Conservation (phyloP, 768 basidiomycete species). For the Collybia nuda region DNA sequence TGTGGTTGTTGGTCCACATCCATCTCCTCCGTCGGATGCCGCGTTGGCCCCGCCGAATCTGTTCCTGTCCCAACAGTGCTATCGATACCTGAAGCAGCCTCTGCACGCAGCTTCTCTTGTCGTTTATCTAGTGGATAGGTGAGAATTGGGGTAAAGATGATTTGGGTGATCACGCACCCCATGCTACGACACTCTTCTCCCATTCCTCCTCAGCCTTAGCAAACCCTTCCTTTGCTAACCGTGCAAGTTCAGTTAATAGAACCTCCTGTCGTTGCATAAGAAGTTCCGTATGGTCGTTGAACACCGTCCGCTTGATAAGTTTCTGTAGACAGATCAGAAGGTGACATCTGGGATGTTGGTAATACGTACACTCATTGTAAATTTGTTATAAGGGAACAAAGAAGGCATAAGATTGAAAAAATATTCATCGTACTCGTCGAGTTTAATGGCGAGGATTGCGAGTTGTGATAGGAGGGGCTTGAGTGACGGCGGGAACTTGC, state of each 20-base stretch:
- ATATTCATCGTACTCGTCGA: conserved; percentile 90
- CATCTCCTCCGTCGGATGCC: conserved; percentile 48
- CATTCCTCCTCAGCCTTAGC: conserved; percentile 73
- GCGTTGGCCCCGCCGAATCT: conserved; percentile 37
- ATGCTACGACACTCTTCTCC: conserved; percentile 65
- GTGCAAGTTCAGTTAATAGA: conserved; percentile 60
- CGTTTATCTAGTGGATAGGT: conserved; percentile 36
- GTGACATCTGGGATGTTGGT: neutral
- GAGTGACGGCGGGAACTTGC: conserved; percentile 84
- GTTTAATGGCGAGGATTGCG: conserved; percentile 73
- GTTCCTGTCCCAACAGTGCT: conserved; percentile 21
- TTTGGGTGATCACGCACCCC: conserved; percentile 45
- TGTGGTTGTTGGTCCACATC: conserved; percentile 29
- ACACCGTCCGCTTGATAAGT: conserved; percentile 90
- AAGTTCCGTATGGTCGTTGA: conserved; percentile 65
- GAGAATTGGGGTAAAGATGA: neutral
- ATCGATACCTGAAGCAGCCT: conserved; percentile 24
- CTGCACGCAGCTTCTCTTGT: conserved; percentile 52
- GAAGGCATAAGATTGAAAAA: conserved; percentile 89
- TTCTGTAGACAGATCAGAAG: conserved; percentile 49
- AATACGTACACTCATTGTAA: conserved; percentile 78
- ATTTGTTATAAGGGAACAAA: conserved; percentile 93
- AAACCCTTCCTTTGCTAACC: conserved; percentile 65
- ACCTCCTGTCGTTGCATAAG: conserved; percentile 69
- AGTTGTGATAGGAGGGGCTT: conserved; percentile 72